Base-by-base conservation (phyloP, 2,329 filamentous ascomycete species). In the Phoma sp. region DNA sequence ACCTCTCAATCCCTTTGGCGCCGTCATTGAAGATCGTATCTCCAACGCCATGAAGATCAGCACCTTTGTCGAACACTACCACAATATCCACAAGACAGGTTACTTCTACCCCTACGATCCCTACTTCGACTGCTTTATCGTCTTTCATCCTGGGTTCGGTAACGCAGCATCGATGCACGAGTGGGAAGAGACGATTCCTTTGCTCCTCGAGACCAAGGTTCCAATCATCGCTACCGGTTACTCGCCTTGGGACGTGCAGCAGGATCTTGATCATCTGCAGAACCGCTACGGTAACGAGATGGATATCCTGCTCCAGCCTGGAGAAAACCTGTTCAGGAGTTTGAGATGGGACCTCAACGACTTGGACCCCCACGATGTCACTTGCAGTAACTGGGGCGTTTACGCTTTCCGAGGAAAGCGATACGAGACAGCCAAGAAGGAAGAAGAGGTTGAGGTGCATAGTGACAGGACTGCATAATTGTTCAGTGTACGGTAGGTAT, bases 371-470 rank as follows among this genome's bases (percentile, higher is more conserved):
- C 91, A 96, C 72, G 95, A 98, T 76, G 82, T 98, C 60, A 96
- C 89, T 67, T 96, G 92, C 70, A 94, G 95, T 51, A 99, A 99
- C 76, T 99, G 92, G 92, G 95, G 95, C 10, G 82, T 96, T 2
- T 99, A 96, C 92, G 92, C 89, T 13, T 99, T 99, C 81, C 86
- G 95, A 78, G 95, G 95, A 67, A 99, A 99, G 86, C 89, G 94
- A 86, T 97, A 91, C 62, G 88, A 91, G 77, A 82, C 88, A 27
- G 85, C 82, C 5, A 83, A 75, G 44, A 86, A 82, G 70, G 80
- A 84, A 9, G 67, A 66, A 31, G 67, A 69, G n/a, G 53, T 51
- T 4, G 73, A 75, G 50, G 71, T 70, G 50, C 65, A 73, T 57
- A 72, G 70, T 22, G 70, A 74, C 12, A 53, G 72, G 39, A 74